Conservation (phyloP, 768 basidiomycete genomes). For the Steccherinum ochraceum region DNA sequence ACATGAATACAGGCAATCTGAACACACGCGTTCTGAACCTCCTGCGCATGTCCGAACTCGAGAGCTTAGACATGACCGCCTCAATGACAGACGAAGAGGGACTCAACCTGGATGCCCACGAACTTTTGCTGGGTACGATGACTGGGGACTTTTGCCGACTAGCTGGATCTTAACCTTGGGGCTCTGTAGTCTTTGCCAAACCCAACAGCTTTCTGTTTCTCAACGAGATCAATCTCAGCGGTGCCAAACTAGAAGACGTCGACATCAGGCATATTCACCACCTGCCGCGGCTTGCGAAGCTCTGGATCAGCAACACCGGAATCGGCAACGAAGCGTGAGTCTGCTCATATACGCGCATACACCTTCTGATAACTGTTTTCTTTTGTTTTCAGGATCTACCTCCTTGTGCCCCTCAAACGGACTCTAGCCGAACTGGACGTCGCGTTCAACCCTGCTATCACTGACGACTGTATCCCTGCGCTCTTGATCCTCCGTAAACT, state of each 20-base stretch:
- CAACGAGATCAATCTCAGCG: constrained; percentile 42
- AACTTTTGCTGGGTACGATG: constrained; percentile 36
- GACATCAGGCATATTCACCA: constrained; percentile 48
- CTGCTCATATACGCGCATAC: background rate
- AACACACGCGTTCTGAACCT: constrained; percentile 37
- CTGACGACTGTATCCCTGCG: constrained; percentile 52
- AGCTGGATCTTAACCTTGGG: constrained; percentile 6
- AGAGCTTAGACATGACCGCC: constrained; percentile 36
- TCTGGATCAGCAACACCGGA: constrained; percentile 45
- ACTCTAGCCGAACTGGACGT: constrained; percentile 48
- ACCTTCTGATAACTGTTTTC: too few species aligned
- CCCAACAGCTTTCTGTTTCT: constrained; percentile 47
- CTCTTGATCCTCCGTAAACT: constrained; percentile 43
- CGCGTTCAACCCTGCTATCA: constrained; percentile 44
- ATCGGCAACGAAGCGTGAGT: constrained; percentile 60
- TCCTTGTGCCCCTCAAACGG: constrained; percentile 48
- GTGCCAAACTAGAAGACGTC: constrained; percentile 37
- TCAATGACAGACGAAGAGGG: constrained; percentile 43
- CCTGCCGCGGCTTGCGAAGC: constrained; percentile 40
- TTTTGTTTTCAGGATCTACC: constrained; percentile 46
- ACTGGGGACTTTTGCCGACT: background rate
- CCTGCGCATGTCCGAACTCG: constrained; percentile 41
- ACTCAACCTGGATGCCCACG: constrained; percentile 39
- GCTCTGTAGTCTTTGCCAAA: constrained; percentile 39
- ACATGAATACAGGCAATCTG: constrained; percentile 34